A percentile compares a stretch with the other conserved stretches of the same genome.
These are phyloP conservation scores for Populus hybrid DNA, from an alignment of 441 rosid genomes.

Conservation along the genomic window DNA sequence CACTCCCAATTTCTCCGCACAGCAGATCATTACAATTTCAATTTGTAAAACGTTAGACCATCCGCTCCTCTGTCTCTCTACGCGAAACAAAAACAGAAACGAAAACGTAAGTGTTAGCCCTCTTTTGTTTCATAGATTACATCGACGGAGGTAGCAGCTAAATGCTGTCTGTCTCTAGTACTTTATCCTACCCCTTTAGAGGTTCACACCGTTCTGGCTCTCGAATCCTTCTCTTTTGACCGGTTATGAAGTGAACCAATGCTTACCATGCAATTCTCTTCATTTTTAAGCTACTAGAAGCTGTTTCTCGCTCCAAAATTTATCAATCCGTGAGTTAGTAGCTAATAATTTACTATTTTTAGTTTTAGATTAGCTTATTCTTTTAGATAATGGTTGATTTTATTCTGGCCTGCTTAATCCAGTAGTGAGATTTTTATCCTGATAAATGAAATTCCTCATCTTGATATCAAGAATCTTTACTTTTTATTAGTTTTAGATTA, in stretches of 20 bases:
- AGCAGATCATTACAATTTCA: constrained; percentile 25
- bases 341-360: background rate
- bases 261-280: constrained; percentile 8
- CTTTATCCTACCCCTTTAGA: background rate
- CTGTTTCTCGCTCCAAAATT: constrained; percentile 6
- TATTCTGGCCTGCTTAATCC: background rate
- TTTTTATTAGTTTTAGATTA: background rate
- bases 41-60: constrained; percentile 3
- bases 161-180: background rate
- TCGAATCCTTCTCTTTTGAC: constrained; percentile 1
- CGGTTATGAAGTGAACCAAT: background rate
- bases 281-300: constrained; percentile 1
- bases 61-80: constrained; percentile 9
- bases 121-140: background rate
- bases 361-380: background rate
- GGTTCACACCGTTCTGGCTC: background rate
- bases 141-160: background rate
- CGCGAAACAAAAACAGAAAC: background rate
- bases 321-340: constrained; percentile 15
- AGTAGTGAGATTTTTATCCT: background rate
- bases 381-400: background rate
- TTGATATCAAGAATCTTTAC: constrained; percentile 3
- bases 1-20: constrained; percentile 1
- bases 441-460: background rate
- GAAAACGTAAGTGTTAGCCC: background rate